Base-by-base conservation (phyloP, 108 stramenopile genomes). In the Skeletonema marinoi region DNA sequence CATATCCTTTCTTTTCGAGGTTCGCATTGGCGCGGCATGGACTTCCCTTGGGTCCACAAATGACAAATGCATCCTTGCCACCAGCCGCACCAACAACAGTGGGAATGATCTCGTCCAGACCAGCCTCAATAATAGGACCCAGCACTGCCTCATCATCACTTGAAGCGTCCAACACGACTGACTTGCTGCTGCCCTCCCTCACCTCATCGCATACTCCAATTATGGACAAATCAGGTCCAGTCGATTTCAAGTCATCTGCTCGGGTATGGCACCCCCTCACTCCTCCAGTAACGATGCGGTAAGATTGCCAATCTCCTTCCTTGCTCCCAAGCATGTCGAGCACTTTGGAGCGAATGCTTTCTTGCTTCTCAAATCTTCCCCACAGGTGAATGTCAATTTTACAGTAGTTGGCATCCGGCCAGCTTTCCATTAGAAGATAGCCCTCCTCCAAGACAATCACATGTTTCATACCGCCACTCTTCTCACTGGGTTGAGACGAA, bases 281-380 rank as follows among this genome's bases (percentile, higher is more conserved):
- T 21, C 93, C 93, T 56, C 93, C 93, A 65, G 85, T 86, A 51
- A 94, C 88, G 68, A 94, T 83, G 41, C 91, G 88, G 76, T 78
- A 94, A 10, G 75, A 81, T 25, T 54, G 51, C 4, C 88, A 86
- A 41, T 44, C 60, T 14, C 61, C 35, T 1, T 51, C 62, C 29
- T 60, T 50, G 65, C 80, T 72, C 38, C 66, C 36, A 32, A 75
- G 65, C 17, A 73, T 35, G 51, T 60, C 59, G 44, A 25, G 25
- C 0, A 25, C 25, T 25, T 25, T 25, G 25, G 25, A 25, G 0
- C 25, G 25, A 25, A 25, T 25, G 25, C 25, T 25, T 25, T 25
- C 25, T 25, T 25, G 25, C 25, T 25, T 25, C 25, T 25, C 25
- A 25, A 25, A 25, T 25, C 25, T 25, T 0, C 25, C 25, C 25